A percentile compares a stretch with the other conserved stretches of the same genome.
Evolutionary conservation across 2,329 filamentous ascomycete species (phyloP).

Genomic region (Pseudogymnoascus sp.): DNA sequence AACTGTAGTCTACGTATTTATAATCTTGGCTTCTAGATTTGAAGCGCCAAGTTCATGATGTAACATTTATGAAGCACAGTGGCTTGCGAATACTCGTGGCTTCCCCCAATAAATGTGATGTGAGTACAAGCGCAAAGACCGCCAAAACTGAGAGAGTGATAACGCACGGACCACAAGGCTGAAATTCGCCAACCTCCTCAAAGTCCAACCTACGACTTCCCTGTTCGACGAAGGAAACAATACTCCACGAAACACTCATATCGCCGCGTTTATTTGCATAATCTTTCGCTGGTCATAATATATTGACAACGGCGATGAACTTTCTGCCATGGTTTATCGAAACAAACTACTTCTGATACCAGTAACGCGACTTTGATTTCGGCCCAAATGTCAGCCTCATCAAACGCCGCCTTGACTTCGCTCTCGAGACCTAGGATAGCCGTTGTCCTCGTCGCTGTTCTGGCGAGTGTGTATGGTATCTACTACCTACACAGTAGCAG

Average conservation of each 20-base stretch:
- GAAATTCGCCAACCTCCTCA: neutral
- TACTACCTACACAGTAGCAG: conserved; percentile 47
- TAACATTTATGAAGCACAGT: neutral
- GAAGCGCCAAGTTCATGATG: neutral
- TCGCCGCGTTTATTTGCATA: neutral
- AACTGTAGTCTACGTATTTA: neutral
- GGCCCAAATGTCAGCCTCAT: conserved; percentile 29
- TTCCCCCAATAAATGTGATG: neutral
- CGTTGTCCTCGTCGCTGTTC: conserved; percentile 45
- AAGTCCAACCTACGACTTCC: neutral
- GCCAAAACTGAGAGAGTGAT: neutral
- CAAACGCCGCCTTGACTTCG: conserved; percentile 41
- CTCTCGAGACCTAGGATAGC: conserved; percentile 47
- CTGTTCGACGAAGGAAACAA: neutral
- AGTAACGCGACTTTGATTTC: neutral
- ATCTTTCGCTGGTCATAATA: neutral
- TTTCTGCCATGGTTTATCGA: neutral
- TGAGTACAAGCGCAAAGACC: neutral
- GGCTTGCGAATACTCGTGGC: neutral
- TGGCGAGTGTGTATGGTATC: conserved; percentile 47
- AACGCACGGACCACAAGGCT: neutral
- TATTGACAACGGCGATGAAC: neutral
- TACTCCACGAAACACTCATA: neutral
- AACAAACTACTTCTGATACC: neutral
- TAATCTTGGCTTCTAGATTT: too few species aligned